Percentiles rank a stretch among this genome's conserved stretches.
These are phyloP conservation scores for Auricularia heimuer DNA, from an alignment of 768 basidiomycete genomes.

Conservation along the genomic window DNA sequence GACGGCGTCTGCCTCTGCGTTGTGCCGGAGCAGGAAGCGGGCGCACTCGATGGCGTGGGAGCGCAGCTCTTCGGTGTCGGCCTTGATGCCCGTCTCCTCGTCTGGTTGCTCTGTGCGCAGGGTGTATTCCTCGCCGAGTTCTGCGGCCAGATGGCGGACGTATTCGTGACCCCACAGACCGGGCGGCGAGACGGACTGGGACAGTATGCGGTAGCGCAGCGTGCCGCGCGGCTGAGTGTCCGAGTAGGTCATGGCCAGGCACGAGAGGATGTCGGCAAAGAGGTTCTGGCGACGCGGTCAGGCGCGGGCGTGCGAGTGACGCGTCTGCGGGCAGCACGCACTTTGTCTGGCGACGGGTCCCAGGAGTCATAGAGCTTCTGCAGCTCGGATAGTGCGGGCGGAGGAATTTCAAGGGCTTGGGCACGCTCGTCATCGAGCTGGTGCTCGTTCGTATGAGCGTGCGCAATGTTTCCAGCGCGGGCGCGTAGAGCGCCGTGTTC, in stretches of 20 bases:
- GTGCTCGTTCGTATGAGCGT: slow-evolving; percentile 93
- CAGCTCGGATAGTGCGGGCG: slow-evolving; percentile 84
- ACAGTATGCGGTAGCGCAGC: slow-evolving; percentile 81
- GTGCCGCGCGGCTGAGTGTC: slow-evolving; percentile 96
- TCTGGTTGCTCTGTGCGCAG: slow-evolving; percentile 50
- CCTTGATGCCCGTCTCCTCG: slow-evolving; percentile 11
- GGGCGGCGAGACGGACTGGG: slow-evolving; percentile 65
- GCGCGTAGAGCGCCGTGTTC: slow-evolving; percentile 71
- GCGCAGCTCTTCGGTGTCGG: slow-evolving; percentile 55
- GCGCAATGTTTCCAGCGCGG: slow-evolving; percentile 87
- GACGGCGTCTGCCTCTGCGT: slow-evolving; percentile 97
- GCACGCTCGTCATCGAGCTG: slow-evolving; percentile 97
- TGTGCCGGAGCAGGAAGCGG: slow-evolving; percentile 81
- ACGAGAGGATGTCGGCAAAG: slow-evolving; percentile 94
- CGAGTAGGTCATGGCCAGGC: slow-evolving; percentile 98
- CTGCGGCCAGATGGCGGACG: slow-evolving; percentile 90
- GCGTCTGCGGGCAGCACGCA: slow-evolving; percentile 18
- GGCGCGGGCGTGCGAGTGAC: background rate
- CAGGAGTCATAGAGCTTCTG: slow-evolving; percentile 78
- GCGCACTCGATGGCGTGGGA: slow-evolving; percentile 76
- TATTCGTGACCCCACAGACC: slow-evolving; percentile 99
- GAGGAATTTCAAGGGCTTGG: slow-evolving; percentile 97
- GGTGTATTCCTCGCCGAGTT: slow-evolving; percentile 88
- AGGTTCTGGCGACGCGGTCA: slow-evolving; percentile 47
- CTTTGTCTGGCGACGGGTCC: slow-evolving; percentile 70